These are phyloP conservation scores for Suillus spraguei DNA, from an alignment of 768 basidiomycete species.

Conservation along the genomic window DNA sequence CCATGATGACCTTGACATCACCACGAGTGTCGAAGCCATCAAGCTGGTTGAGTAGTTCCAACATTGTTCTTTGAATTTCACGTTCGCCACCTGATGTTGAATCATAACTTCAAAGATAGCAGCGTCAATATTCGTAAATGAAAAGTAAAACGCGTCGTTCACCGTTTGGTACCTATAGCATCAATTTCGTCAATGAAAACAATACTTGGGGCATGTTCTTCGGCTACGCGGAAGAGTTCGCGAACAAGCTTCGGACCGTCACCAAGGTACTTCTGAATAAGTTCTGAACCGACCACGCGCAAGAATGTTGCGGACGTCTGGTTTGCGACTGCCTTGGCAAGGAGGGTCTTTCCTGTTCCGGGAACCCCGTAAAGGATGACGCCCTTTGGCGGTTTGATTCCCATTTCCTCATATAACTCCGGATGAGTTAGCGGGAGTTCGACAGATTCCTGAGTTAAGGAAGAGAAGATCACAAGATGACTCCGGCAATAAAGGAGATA, in stretches of 20 bases:
- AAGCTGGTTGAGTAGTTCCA: slow-evolving; percentile 96
- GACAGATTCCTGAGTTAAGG: slow-evolving; percentile 79
- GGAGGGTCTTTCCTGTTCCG: slow-evolving; percentile 96
- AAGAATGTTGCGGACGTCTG: slow-evolving; percentile 98
- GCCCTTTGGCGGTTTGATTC: slow-evolving; percentile 99
- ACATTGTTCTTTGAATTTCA: slow-evolving; percentile 99
- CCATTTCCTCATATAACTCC: slow-evolving; percentile 99
- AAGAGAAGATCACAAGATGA: neutral
- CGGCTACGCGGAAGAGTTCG: slow-evolving; percentile 95
- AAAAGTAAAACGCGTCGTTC: slow-evolving; percentile 12
- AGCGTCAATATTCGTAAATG: slow-evolving; percentile 11
- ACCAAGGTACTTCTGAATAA: slow-evolving; percentile 99
- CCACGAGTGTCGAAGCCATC: slow-evolving; percentile 99
- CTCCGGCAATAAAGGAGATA: neutral
- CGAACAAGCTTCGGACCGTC: slow-evolving; percentile 98
- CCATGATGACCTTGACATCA: slow-evolving; percentile 99
- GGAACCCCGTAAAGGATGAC: slow-evolving; percentile 99
- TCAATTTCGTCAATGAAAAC: slow-evolving; percentile 99
- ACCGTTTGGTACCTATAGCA: slow-evolving; percentile 98
- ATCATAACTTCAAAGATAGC: slow-evolving; percentile 69
- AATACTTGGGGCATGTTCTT: slow-evolving; percentile 97
- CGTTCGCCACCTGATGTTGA: slow-evolving; percentile 98
- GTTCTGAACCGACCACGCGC: slow-evolving; percentile 95
- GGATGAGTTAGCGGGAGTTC: slow-evolving; percentile 97
- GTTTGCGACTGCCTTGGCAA: slow-evolving; percentile 97